phyloP scores from a whole-genome alignment of 116 monocot genomes.

The Posidonia oceanica region DNA sequence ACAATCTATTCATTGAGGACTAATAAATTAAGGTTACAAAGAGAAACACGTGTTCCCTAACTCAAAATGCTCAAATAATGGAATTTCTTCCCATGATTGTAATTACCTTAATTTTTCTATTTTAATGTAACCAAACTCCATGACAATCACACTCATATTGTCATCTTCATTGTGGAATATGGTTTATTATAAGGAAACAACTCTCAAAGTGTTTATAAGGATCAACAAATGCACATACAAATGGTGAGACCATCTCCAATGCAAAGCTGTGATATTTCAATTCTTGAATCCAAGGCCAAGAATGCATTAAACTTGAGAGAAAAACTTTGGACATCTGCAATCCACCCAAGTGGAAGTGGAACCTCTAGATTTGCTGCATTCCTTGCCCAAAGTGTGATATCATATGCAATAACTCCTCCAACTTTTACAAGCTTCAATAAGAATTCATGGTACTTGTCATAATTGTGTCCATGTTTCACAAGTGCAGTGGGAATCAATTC shows the following conservation, averaged over 20 bases:
- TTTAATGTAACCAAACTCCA: no score
- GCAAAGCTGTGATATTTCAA: conserved; percentile 1
- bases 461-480: background rate
- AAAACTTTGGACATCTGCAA: background rate
- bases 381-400: conserved; percentile 30
- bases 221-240: background rate
- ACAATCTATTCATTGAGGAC: no score
- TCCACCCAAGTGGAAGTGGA: background rate
- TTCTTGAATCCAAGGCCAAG: conserved; percentile 8
- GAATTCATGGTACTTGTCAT: conserved; percentile 22
- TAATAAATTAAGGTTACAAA: no score
- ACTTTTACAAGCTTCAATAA: conserved; percentile 18
- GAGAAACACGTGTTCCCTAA: no score
- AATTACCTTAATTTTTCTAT: no score
- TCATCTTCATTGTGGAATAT: no score
- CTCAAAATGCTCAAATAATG: no score
- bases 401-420: conserved; percentile 21
- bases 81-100: no score
- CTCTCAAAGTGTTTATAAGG: no score
- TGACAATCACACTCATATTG: no score
- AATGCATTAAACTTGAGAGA: conserved; percentile 13
- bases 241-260: conserved; percentile 17
- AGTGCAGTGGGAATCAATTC: no score
- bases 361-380: conserved; percentile 9
- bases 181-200: no score